Conservation (phyloP, 768 basidiomycete species). For the Dentipellis sp. region DNA sequence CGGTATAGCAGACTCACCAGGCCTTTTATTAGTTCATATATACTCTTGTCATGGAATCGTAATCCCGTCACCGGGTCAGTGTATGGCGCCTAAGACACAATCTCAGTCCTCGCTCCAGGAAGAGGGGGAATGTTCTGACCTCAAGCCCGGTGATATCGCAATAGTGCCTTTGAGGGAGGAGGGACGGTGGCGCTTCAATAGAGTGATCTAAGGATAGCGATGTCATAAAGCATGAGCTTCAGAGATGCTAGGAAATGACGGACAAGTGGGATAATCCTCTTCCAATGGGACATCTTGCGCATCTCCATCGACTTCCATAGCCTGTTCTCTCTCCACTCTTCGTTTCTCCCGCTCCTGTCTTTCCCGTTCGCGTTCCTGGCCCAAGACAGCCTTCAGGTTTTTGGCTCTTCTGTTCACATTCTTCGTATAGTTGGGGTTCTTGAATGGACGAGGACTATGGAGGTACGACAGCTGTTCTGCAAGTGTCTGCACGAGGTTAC, state of each 20-base stretch:
- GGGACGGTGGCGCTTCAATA: slow-evolving; percentile 78
- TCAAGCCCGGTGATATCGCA: slow-evolving; percentile 86
- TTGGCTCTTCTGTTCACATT: slow-evolving; percentile 67
- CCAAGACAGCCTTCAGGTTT: slow-evolving; percentile 70
- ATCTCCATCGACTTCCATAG: slow-evolving; percentile 51
- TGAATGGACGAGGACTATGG: slow-evolving; percentile 66
- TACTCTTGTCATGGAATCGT: slow-evolving; percentile 77
- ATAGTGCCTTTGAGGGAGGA: slow-evolving; percentile 66
- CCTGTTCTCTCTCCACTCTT: slow-evolving; percentile 35
- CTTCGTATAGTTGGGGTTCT: slow-evolving; percentile 61
- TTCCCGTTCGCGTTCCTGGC: slow-evolving; percentile 73
- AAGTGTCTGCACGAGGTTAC: slow-evolving; percentile 38
- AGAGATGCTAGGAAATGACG: slow-evolving; percentile 18
- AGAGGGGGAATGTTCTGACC: slow-evolving; percentile 25
- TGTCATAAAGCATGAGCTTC: not conserved
- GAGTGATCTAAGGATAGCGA: slow-evolving; percentile 44
- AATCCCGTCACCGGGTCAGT: slow-evolving; percentile 75
- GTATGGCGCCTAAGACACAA: slow-evolving; percentile 54
- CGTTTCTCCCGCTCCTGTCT: slow-evolving; percentile 54
- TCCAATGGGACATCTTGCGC: slow-evolving; percentile 21
- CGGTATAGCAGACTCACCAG: slow-evolving; percentile 35
- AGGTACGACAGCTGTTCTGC: slow-evolving; percentile 70
- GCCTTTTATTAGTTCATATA: slow-evolving; percentile 75
- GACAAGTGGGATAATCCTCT: slow-evolving; percentile 69
- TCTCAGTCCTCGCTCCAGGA: not conserved